These are phyloP conservation scores for Mucor lusitanicus DNA, from an alignment of 371 early-diverging fungal genomes.

Conservation along the genomic window DNA sequence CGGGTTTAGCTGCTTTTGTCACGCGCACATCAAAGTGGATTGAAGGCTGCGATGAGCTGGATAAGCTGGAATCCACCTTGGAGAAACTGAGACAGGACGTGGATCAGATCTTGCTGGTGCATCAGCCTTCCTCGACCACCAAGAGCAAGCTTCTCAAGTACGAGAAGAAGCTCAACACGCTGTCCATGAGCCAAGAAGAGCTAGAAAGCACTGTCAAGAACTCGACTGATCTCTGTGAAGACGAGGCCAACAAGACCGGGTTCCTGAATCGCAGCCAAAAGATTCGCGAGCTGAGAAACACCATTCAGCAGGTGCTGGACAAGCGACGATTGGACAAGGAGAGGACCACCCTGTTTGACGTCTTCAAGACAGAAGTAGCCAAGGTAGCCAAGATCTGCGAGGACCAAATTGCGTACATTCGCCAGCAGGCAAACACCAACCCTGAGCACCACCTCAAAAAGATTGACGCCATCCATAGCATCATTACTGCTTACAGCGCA, in stretches of 20 bases:
- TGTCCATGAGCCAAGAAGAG: conserved; percentile 20
- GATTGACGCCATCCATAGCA: conserved; percentile 31
- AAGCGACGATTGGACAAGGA: conserved; percentile 32
- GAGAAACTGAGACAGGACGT: conserved; percentile 12
- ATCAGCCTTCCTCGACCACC: not conserved
- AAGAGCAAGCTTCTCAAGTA: conserved; percentile 22
- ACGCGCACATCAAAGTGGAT: conserved; percentile 25
- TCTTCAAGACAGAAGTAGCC: conserved; percentile 20
- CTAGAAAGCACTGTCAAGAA: conserved; percentile 22
- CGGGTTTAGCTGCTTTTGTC: conserved; percentile 18
- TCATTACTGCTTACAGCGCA: conserved; percentile 36
- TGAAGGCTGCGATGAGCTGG: conserved; percentile 23
- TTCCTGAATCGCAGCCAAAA: conserved; percentile 23
- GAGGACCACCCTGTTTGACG: conserved; percentile 16
- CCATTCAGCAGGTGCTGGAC: conserved; percentile 20
- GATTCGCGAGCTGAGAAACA: not conserved
- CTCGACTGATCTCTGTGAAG: conserved; percentile 18
- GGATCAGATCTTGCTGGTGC: not conserved
- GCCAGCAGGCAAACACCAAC: conserved; percentile 39
- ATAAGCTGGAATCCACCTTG: conserved; percentile 18
- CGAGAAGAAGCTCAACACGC: conserved; percentile 10
- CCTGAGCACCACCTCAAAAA: conserved; percentile 44
- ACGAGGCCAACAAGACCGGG: conserved; percentile 13
- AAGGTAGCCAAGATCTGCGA: conserved; percentile 34
- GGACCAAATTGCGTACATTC: conserved; percentile 40